Evolutionary conservation across 192 early-diverging fungal genomes (phyloP).

Genomic region (Rhizophlyctis rosea): DNA sequence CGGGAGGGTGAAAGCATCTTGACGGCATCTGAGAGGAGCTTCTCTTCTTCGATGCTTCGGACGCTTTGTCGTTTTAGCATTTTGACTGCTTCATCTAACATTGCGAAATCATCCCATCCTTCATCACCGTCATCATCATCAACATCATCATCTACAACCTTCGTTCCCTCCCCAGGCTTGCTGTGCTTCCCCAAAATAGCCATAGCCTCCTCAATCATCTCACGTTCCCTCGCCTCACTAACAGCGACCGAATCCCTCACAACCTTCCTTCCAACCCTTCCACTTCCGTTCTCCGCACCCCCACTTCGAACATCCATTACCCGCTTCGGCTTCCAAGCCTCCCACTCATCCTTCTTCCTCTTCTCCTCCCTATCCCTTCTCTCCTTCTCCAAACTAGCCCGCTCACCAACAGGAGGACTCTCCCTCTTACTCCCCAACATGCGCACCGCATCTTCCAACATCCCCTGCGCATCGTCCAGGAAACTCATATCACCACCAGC

Average conservation of each 20-base stretch:
- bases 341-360: not conserved
- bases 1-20: not conserved
- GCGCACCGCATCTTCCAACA: too few relatives aligned
- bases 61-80: not conserved
- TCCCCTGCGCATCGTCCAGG: too few relatives aligned
- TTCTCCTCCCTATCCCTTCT: not conserved
- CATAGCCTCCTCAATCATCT: not conserved
- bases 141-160: constrained; percentile 1
- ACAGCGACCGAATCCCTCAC: not conserved
- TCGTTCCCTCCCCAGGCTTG: too few relatives aligned
- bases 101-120: not conserved
- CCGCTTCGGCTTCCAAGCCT: not conserved
- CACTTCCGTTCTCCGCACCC: not conserved
- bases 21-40: too few relatives aligned
- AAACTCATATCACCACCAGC: too few relatives aligned
- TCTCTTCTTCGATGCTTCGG: not conserved
- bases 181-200: not conserved
- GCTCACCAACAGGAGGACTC: too few relatives aligned
- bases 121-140: constrained; percentile 1
- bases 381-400: not conserved
- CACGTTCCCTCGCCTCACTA: not conserved
- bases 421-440: too few relatives aligned
- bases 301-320: not conserved
- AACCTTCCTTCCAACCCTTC: constrained; percentile 2
- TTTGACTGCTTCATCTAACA: not conserved